Evolutionary conservation across 768 basidiomycete species (phyloP).

Genomic region (Termitomyces sp.): DNA sequence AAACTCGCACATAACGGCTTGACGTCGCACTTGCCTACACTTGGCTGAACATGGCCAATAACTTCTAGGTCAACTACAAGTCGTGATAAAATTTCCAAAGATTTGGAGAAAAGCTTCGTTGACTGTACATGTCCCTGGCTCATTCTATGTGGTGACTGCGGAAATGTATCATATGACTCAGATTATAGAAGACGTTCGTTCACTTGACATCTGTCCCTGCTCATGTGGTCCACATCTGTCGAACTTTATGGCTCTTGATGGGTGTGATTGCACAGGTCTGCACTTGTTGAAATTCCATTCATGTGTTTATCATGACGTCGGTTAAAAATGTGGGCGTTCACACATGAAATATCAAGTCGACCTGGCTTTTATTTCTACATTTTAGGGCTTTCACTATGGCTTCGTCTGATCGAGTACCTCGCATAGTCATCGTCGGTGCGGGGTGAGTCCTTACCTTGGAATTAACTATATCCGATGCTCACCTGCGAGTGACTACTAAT

Average conservation of each 20-base stretch:
- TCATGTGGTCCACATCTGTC: not conserved
- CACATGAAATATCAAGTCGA: not conserved
- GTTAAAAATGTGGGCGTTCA: not conserved
- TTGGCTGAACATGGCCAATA: no score
- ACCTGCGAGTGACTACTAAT: not conserved
- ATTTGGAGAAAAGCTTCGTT: no score
- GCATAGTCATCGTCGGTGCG: conserved; percentile 47
- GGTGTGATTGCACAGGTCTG: no score
- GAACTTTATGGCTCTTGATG: not conserved
- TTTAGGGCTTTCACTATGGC: conserved; percentile 1
- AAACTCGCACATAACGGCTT: no score
- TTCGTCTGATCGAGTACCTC: conserved; percentile 22
- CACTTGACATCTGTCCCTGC: not conserved
- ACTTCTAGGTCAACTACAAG: no score
- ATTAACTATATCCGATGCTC: not conserved
- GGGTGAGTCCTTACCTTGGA: conserved; percentile 30
- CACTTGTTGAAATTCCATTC: not conserved
- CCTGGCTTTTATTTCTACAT: not conserved
- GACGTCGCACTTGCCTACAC: no score
- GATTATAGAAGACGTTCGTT: not conserved
- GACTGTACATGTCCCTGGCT: no score
- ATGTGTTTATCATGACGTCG: conserved; percentile 7
- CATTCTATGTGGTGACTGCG: not conserved
- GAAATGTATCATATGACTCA: not conserved
- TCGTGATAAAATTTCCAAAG: no score